A percentile compares a stretch with the other conserved stretches of the same genome.
Evolutionary conservation across 2,329 filamentous ascomycete species (phyloP).

Genomic region (Aspergillus hiratsukae): DNA sequence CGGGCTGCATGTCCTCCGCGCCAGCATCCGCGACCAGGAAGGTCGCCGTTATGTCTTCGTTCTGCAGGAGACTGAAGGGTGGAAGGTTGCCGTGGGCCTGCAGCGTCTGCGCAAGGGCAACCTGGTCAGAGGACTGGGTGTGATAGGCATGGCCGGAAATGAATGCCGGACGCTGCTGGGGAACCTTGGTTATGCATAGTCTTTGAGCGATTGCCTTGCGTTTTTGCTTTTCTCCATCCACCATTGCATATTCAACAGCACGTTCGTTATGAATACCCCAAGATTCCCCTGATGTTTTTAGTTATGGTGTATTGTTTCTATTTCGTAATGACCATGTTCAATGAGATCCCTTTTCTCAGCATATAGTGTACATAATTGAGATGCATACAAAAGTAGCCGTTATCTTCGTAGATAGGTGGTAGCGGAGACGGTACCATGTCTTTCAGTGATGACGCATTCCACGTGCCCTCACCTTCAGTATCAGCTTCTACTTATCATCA

Average conservation of each 20-base stretch:
- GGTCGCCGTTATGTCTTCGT: constrained; percentile 61
- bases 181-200: constrained; percentile 15
- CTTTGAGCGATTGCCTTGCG: background rate
- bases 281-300: constrained; percentile 5
- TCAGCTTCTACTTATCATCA: background rate
- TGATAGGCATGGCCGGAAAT: constrained; percentile 29
- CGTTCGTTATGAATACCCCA: constrained; percentile 1
- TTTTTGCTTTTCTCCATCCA: constrained; percentile 11
- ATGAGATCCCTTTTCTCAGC: background rate
- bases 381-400: background rate
- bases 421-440: background rate
- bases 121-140: constrained; percentile 52
- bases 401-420: background rate
- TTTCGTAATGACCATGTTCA: background rate
- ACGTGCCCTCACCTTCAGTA: background rate
- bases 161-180: constrained; percentile 17
- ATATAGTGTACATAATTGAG: background rate
- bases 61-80: constrained; percentile 55
- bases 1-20: constrained; percentile 54
- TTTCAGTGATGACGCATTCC: background rate
- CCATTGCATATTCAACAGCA: background rate
- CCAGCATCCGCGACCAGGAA: constrained; percentile 55
- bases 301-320: background rate
- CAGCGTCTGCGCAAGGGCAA: constrained; percentile 53
- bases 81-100: constrained; percentile 59